Evolutionary conservation across 345 rosid species (phyloP).

Genomic region (Conringia planisiliqua): DNA sequence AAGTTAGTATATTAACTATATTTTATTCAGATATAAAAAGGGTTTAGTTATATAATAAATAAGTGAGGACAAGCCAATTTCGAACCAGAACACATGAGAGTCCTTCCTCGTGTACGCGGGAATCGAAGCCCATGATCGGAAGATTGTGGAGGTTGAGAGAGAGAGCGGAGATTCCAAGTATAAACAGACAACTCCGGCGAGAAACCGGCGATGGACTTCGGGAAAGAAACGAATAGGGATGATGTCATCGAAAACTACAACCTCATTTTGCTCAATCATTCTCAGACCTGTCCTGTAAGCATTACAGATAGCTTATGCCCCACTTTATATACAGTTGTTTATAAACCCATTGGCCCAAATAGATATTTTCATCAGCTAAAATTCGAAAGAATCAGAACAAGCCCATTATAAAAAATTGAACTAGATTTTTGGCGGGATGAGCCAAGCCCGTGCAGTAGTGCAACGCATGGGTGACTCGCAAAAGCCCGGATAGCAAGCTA

Average conservation of each 20-base stretch:
- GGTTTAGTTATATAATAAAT: not conserved
- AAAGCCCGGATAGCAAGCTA: slow-evolving; percentile 24
- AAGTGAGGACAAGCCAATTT: not conserved
- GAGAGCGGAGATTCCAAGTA: not conserved
- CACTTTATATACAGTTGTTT: no score
- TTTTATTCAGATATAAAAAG: not conserved
- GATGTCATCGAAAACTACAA: slow-evolving; percentile 35
- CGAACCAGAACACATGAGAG: slow-evolving; percentile 22
- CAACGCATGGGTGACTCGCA: slow-evolving; percentile 15
- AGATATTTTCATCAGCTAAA: no score
- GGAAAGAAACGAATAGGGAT: slow-evolving; percentile 22
- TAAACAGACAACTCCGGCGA: not conserved
- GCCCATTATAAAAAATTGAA: not conserved
- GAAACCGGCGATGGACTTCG: slow-evolving; percentile 6
- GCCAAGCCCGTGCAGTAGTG: slow-evolving; percentile 27
- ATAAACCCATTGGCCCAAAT: no score
- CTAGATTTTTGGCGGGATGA: not conserved
- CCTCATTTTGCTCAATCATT: no score
- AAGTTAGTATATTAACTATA: not conserved
- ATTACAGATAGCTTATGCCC: not conserved
- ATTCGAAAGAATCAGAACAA: no score
- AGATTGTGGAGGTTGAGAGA: not conserved
- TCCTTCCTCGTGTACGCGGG: slow-evolving; percentile 1
- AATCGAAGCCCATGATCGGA: not conserved
- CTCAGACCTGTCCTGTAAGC: not conserved